These are phyloP conservation scores for Yamadazyma nakazawae DNA, from an alignment of 805 yeast species.

Conservation along the genomic window DNA sequence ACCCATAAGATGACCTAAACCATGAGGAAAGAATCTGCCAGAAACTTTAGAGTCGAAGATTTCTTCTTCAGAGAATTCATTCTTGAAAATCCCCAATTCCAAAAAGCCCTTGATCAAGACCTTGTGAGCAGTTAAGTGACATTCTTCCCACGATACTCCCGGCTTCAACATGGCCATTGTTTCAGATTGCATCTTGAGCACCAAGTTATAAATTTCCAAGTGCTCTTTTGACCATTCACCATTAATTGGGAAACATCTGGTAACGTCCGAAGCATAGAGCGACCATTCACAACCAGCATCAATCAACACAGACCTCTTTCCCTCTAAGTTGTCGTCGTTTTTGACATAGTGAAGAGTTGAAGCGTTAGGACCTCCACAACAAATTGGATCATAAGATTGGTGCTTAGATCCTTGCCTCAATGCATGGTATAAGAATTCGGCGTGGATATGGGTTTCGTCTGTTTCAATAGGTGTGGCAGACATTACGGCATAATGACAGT, in stretches of 20 bases:
- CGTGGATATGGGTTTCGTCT: slow-evolving; percentile 90
- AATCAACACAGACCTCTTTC: slow-evolving; percentile 66
- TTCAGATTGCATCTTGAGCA: slow-evolving; percentile 73
- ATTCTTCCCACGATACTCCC: slow-evolving; percentile 80
- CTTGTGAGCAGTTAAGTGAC: slow-evolving; percentile 77
- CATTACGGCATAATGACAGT: slow-evolving; percentile 89
- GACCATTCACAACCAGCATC: slow-evolving; percentile 99
- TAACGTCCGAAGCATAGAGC: slow-evolving; percentile 89
- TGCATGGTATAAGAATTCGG: slow-evolving; percentile 92
- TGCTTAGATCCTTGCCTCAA: slow-evolving; percentile 89
- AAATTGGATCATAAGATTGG: slow-evolving; percentile 91
- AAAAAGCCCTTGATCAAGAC: slow-evolving; percentile 70
- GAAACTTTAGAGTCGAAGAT: slow-evolving; percentile 68
- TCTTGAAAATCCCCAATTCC: slow-evolving; percentile 70
- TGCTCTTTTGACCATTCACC: slow-evolving; percentile 92
- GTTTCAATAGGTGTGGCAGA: slow-evolving; percentile 83
- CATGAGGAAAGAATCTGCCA: slow-evolving; percentile 89
- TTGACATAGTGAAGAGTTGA: slow-evolving; percentile 87
- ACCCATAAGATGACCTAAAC: slow-evolving; percentile 90
- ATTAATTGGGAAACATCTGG: slow-evolving; percentile 88
- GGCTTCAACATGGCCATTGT: slow-evolving; percentile 75
- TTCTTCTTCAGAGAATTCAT: slow-evolving; percentile 54
- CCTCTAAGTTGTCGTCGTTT: slow-evolving; percentile 57
- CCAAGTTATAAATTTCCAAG: slow-evolving; percentile 74
- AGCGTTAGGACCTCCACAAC: slow-evolving; percentile 90